Percentiles rank a stretch among this genome's conserved stretches.
These are phyloP conservation scores for Canavalia ensiformis DNA, from an alignment of 306 rosid species.

Conservation along the genomic window DNA sequence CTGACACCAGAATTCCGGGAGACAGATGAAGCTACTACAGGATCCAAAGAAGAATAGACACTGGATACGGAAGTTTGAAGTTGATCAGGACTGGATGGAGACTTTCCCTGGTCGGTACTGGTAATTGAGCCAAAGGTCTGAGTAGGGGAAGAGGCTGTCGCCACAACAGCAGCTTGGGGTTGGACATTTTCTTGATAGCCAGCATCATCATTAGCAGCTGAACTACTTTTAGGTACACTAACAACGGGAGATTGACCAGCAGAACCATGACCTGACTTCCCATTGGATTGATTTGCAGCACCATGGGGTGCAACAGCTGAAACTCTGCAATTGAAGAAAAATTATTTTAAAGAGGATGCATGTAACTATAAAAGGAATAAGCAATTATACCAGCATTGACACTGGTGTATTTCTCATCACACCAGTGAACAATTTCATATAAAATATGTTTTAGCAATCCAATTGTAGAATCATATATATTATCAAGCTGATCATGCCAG, in stretches of 20 bases:
- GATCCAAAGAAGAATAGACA: slow-evolving; percentile 59
- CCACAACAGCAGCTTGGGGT: slow-evolving; percentile 51
- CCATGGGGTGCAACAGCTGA: slow-evolving; percentile 59
- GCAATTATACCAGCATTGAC: not conserved
- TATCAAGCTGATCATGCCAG: slow-evolving; percentile 32
- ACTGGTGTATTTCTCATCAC: not conserved
- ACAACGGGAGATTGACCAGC: slow-evolving; percentile 49
- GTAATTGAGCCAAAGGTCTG: slow-evolving; percentile 46
- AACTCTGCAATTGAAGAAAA: slow-evolving; percentile 54
- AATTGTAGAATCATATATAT: not conserved
- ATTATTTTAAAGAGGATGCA: slow-evolving; percentile 2
- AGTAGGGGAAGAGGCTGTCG: slow-evolving; percentile 52
- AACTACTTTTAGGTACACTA: slow-evolving; percentile 49
- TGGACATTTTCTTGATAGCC: slow-evolving; percentile 53
- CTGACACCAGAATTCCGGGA: slow-evolving; percentile 39
- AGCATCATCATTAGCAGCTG: slow-evolving; percentile 47
- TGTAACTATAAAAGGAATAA: slow-evolving; percentile 10
- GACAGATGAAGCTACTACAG: slow-evolving; percentile 53
- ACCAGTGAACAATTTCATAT: not conserved
- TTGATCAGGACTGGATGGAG: slow-evolving; percentile 52
- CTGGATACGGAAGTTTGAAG: slow-evolving; percentile 51
- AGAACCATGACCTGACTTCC: slow-evolving; percentile 51
- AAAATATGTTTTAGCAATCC: slow-evolving; percentile 8
- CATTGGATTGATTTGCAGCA: slow-evolving; percentile 63
- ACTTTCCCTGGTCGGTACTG: slow-evolving; percentile 51